Conservation (phyloP, 495 filamentous ascomycete species). For the Niebla homalea region DNA sequence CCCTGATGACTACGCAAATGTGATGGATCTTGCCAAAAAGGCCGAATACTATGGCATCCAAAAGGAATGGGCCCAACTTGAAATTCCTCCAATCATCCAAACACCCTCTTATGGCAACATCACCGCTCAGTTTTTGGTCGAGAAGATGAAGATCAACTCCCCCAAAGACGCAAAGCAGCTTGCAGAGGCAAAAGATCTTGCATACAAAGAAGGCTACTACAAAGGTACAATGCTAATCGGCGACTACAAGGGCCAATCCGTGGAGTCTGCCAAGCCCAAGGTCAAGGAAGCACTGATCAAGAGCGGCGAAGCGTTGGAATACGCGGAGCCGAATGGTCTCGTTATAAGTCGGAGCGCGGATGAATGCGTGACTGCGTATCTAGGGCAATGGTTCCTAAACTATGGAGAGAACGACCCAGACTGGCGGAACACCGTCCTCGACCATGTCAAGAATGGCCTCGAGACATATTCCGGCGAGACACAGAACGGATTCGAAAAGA, state of each 20-base stretch:
- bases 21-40: slow-evolving; percentile 84
- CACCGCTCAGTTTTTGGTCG: slow-evolving; percentile 68
- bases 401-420: slow-evolving; percentile 74
- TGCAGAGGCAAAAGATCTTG: slow-evolving; percentile 85
- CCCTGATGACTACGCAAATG: slow-evolving; percentile 87
- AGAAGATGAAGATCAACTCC: slow-evolving; percentile 90
- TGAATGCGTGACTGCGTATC: slow-evolving; percentile 79
- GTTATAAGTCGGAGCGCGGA: slow-evolving; percentile 80
- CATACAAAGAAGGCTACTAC: slow-evolving; percentile 97
- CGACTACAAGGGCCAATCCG: slow-evolving; percentile 76
- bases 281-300: slow-evolving; percentile 70
- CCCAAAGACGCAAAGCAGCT: slow-evolving; percentile 87
- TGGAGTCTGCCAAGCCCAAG: slow-evolving; percentile 74
- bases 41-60: slow-evolving; percentile 94
- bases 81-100: slow-evolving; percentile 76
- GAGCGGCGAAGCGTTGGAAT: slow-evolving; percentile 70
- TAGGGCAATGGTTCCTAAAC: slow-evolving; percentile 95
- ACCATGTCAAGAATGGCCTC: slow-evolving; percentile 59
- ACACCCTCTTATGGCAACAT: slow-evolving; percentile 83
- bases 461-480: slow-evolving; percentile 71
- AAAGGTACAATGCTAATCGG: slow-evolving; percentile 83
- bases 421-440: slow-evolving; percentile 63
- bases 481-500: slow-evolving; percentile 70
- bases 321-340: slow-evolving; percentile 81
- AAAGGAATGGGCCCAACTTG: slow-evolving; percentile 89